Evolutionary conservation across 768 basidiomycete species (phyloP), one percentile per base, ranked within the genome.

Genomic region (Tricholoma matsutake): DNA sequence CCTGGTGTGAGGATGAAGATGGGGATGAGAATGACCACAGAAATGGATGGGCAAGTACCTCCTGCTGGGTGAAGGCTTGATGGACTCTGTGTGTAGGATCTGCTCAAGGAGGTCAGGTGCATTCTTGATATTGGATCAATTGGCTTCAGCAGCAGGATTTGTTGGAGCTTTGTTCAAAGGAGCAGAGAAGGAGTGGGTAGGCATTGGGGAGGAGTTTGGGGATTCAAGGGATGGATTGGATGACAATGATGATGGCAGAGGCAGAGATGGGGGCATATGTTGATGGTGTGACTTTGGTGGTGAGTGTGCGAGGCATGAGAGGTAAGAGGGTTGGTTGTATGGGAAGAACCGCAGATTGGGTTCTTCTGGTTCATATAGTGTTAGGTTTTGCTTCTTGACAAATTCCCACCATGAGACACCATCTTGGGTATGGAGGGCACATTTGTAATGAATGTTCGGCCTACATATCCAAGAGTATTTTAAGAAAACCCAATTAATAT

Each of bases 391-490:
- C 54, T 75, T 81, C 67, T 86, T 82, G 55, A 96, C 87, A 62
- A 98, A 87, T 18, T 86, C 81, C 32, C 78, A 76, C 86, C 96
- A 91, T 43, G 85, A 72, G 8, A 83, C 82, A 29, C 90, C 89
- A 1, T 88, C 81, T 54, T 79, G 74, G 6, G 85, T 80, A 97
- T 75, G 14, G 87, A 83, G 4, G 96, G 94, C 0, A 99, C 81
- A 67, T 98, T 99, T n/a, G 92, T 91, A 9, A 88, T 78, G 65
- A 98, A 91, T 2, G 88, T 89, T 29, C 97, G 91, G 71, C 92
- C 96, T 98, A 49, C 32, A 52, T 52, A 52, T 31, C 37, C 47
- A 25, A 18, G 31, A 31, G 14, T 28, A 4, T 13, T 16, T 29
- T 29, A n/a, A 51, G 28, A 52, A n/a, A 3, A 43, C 31, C 45